Conservation (phyloP, 1,284 basidiomycete species). For the Cerioporus squamosus region DNA sequence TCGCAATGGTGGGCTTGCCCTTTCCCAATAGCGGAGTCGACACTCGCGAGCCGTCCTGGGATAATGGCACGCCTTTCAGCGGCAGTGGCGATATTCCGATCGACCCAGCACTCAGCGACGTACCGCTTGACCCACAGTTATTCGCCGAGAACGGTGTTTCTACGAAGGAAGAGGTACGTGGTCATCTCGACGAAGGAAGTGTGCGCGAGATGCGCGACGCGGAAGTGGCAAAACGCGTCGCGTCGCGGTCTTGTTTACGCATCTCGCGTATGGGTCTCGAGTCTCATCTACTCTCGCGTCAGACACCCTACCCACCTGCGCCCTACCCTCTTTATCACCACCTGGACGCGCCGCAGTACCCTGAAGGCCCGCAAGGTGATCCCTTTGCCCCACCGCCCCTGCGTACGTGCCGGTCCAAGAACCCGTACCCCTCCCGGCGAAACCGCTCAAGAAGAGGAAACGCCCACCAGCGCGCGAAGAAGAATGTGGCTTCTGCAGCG, state of each 20-base stretch:
- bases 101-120: constrained; percentile 65
- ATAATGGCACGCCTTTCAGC: constrained; percentile 58
- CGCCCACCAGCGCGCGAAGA: constrained; percentile 57
- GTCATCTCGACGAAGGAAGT: not conserved
- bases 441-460: constrained; percentile 52
- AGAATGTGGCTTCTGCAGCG: constrained; percentile 72
- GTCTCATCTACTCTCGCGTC: constrained; percentile 21
- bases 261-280: constrained; percentile 18
- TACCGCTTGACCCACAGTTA: constrained; percentile 56
- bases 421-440: constrained; percentile 34
- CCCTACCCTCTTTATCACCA: constrained; percentile 19
- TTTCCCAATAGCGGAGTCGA: constrained; percentile 54
- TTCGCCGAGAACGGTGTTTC: constrained; percentile 36
- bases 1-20: constrained; percentile 60
- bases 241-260: constrained; percentile 36
- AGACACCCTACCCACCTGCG: constrained; percentile 23
- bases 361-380: constrained; percentile 78
- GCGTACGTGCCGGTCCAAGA: constrained; percentile 54
- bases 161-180: constrained; percentile 30
- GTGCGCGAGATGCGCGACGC: constrained; percentile 20
- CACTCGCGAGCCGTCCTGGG: constrained; percentile 57
- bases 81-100: constrained; percentile 68
- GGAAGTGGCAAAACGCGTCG: constrained; percentile 37
- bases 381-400: constrained; percentile 68
- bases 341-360: constrained; percentile 47